Conservation (phyloP, 768 basidiomycete genomes). For the Collybia nuda region DNA sequence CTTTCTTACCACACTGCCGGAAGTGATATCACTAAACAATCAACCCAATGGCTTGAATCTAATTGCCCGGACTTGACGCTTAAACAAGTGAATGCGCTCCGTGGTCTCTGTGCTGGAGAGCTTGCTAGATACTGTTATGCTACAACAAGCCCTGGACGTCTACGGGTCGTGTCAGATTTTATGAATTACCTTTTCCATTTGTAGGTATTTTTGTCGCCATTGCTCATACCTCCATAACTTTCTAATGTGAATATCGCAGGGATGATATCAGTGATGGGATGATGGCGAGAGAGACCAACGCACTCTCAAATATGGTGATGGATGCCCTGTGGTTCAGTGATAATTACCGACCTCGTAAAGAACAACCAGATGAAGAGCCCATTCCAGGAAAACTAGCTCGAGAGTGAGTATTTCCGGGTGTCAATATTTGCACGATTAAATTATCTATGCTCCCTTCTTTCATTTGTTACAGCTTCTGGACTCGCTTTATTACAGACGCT, state of each 20-base stretch:
- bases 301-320: constrained; percentile 66
- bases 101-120: constrained; percentile 63
- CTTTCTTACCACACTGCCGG: constrained; percentile 43
- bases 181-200: constrained; percentile 61
- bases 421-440: background rate
- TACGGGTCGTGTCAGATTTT: constrained; percentile 68
- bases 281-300: constrained; percentile 61
- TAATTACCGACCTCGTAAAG: constrained; percentile 42
- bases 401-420: constrained; percentile 56
- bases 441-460: constrained; percentile 3
- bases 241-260: constrained; percentile 17
- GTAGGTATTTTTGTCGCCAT: constrained; percentile 25
- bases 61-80: constrained; percentile 43
- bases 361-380: constrained; percentile 39
- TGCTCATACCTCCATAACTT: background rate
- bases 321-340: constrained; percentile 63
- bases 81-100: constrained; percentile 46
- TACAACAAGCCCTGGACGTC: constrained; percentile 48
- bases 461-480: constrained; percentile 55
- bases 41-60: constrained; percentile 49
- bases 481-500: constrained; percentile 56
- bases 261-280: constrained; percentile 82
- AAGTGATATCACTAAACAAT: constrained; percentile 45
- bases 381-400: constrained; percentile 64
- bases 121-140: constrained; percentile 68